Conservation (phyloP, 2,329 filamentous ascomycete species). For the Xylariaceae sp. region DNA sequence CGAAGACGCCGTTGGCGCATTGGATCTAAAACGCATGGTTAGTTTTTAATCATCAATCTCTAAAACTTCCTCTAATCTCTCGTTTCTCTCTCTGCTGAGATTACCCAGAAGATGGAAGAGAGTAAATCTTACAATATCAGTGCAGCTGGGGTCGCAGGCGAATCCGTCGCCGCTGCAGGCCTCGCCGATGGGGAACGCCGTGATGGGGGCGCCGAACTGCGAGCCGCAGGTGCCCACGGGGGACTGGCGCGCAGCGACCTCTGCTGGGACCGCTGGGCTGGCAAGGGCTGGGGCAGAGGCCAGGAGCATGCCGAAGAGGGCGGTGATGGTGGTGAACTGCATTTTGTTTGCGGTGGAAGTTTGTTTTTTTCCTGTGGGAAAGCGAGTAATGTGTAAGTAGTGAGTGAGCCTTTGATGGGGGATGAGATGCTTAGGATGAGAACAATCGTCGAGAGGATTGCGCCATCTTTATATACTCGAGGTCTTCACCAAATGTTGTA, state of each 20-base stretch:
- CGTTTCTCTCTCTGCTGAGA: background rate
- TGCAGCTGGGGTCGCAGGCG: constrained; percentile 26
- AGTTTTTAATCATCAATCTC: background rate
- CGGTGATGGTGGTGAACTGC: constrained; percentile 20
- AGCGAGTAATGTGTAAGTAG: background rate
- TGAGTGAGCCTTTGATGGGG: background rate
- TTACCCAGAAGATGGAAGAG: too few relatives aligned
- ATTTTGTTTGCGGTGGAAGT: constrained; percentile 19
- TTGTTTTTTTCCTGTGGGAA: background rate
- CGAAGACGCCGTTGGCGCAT: constrained; percentile 29
- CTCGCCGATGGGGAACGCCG: constrained; percentile 22
- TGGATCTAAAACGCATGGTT: constrained; percentile 19
- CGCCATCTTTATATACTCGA: constrained; percentile 11
- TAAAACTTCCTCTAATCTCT: too few relatives aligned
- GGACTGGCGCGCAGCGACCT: constrained; percentile 13
- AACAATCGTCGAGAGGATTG: background rate
- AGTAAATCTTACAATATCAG: constrained; percentile 21
- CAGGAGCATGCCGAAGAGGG: constrained; percentile 24
- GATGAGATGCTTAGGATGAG: constrained; percentile 1
- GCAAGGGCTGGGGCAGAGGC: constrained; percentile 22
- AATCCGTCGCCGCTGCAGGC: constrained; percentile 23
- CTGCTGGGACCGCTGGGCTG: constrained; percentile 12
- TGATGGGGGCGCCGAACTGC: constrained; percentile 27
- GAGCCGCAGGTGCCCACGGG: constrained; percentile 24
- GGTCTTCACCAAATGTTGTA: too few relatives aligned